Conservation (phyloP, 2,329 filamentous ascomycete genomes). For the Pyrenophora graminea region DNA sequence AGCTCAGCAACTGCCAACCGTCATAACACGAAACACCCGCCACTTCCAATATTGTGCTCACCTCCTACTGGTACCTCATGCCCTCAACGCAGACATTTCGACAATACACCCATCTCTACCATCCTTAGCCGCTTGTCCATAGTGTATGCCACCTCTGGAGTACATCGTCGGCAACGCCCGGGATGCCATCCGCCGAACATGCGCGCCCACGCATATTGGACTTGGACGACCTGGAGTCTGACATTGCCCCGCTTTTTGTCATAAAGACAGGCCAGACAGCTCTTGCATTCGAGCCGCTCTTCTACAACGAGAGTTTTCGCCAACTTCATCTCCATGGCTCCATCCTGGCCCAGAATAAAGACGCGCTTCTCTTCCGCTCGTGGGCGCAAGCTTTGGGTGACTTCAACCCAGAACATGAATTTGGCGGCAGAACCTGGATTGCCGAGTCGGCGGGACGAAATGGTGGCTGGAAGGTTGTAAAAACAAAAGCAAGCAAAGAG, state of each 20-base stretch:
- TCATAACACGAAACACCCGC: constrained; percentile 1
- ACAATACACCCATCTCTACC: neutral
- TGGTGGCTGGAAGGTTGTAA: constrained; percentile 24
- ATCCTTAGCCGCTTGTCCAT: neutral
- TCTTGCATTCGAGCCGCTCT: constrained; percentile 25
- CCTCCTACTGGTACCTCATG: neutral
- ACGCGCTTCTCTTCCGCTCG: constrained; percentile 31
- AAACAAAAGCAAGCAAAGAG: constrained; percentile 4
- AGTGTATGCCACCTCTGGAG: neutral
- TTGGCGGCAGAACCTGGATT: constrained; percentile 23
- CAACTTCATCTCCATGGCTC: constrained; percentile 4
- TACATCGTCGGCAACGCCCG: neutral
- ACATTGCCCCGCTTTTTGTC: constrained; percentile 30
- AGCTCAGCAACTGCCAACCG: neutral
- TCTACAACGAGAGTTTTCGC: constrained; percentile 32
- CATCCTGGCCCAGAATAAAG: constrained; percentile 13
- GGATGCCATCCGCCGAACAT: constrained; percentile 8
- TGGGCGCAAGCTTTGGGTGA: constrained; percentile 31
- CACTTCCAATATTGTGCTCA: neutral
- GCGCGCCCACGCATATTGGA: constrained; percentile 15
- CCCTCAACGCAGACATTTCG: neutral
- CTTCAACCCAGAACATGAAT: constrained; percentile 19
- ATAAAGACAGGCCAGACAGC: constrained; percentile 16
- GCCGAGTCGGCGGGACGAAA: constrained; percentile 19
- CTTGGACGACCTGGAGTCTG: constrained; percentile 29